Evolutionary conservation across 1,139 yeast genomes (phyloP).

Genomic region (Yamadazyma dushanensis): DNA sequence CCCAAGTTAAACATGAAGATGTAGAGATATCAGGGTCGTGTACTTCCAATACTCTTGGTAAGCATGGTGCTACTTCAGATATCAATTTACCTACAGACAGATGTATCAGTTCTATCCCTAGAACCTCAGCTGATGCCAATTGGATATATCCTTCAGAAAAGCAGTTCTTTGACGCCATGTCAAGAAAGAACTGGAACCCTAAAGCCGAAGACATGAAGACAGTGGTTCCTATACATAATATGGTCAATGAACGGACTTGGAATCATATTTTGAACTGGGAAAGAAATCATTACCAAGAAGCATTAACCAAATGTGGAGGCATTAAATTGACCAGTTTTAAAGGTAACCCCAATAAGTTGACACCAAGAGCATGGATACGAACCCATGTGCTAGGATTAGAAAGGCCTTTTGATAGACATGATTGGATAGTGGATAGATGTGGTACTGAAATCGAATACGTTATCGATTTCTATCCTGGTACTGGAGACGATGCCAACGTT

Average conservation of each 20-base stretch:
- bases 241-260: constrained; percentile 95
- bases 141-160: constrained; percentile 97
- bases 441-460: constrained; percentile 85
- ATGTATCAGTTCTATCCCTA: constrained; percentile 80
- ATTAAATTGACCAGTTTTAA: constrained; percentile 81
- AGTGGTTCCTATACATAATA: constrained; percentile 91
- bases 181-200: constrained; percentile 86
- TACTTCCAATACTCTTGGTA: constrained; percentile 41
- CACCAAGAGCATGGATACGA: constrained; percentile 87
- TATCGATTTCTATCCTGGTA: constrained; percentile 81
- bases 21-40: constrained; percentile 45
- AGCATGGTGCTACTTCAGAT: constrained; percentile 14
- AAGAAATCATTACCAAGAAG: constrained; percentile 53
- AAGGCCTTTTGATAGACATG: constrained; percentile 93
- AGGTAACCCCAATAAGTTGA: constrained; percentile 81
- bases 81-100: constrained; percentile 62
- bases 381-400: constrained; percentile 59
- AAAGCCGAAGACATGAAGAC: constrained; percentile 79
- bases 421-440: constrained; percentile 89
- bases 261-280: constrained; percentile 84
- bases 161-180: constrained; percentile 94
- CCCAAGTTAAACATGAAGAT: constrained; percentile 33
- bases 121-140: constrained; percentile 61
- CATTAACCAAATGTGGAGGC: constrained; percentile 66
- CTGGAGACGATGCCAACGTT: constrained; percentile 59